Base-by-base conservation (phyloP, 345 rosid genomes). In the Adansonia digitata region DNA sequence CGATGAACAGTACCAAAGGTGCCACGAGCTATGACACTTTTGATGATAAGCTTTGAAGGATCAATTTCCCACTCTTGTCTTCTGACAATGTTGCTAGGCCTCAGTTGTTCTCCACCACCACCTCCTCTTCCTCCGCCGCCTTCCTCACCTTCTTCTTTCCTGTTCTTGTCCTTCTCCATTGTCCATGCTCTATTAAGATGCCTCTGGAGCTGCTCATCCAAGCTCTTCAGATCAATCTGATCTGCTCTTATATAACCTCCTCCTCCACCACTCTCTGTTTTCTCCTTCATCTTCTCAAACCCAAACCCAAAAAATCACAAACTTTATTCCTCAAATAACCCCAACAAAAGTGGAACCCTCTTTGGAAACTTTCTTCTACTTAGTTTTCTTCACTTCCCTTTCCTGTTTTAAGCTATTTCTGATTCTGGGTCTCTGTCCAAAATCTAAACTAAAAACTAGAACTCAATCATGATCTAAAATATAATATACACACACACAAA, bases 61-160 rank as follows among this genome's bases (percentile, higher is more conserved):
- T 95, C 99, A 87, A 95, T 95, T 89, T 95, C 99, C 99, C 97
- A 95, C 69, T 89, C 99, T 84, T 87, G 93, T 64, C 93, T 87
- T 27, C 78, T 83, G 1, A 53, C 60, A 27, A 64, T 71, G 34
- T 59, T 72, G 75, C 45, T 52, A 64, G 80, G 45, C 75, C 75
- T 64, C 18, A 59, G 75, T 62, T 77, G 66, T 48, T 64, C 55
- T 29, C 49, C 42, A 15, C 63, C 63, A 18, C 56, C 56, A 5
- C 40, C 48, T 0, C 43, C 73, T 3, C 57, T 61, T 2, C 40
- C 69, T 56, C 77, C 77, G 18, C 37, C 77, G 6, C 78, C 85
- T 9, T 71, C 81, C 11, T 79, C 88, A 13, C 72, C 85, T 51
- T 80, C 83, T 35, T 80, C 87, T 62, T 83, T 80, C 61, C 26